phyloP scores from a whole-genome alignment of 108 stramenopile genomes.

The Fragilariopsis cylindrus region DNA sequence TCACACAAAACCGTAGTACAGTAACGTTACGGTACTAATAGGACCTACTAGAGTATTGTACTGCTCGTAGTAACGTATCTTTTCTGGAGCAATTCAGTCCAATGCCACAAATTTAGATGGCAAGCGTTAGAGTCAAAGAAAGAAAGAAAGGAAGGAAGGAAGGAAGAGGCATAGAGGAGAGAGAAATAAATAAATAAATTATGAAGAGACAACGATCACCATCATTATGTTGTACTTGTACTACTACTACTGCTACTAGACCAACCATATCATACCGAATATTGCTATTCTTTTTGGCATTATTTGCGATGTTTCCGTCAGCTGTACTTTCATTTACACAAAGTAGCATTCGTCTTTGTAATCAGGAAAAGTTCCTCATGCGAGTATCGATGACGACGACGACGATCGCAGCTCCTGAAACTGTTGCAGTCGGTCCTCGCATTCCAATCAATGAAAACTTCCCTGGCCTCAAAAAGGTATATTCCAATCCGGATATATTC shows the following conservation, averaged over 20 bases:
- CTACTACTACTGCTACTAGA: neutral
- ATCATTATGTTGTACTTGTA: neutral
- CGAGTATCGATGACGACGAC: neutral
- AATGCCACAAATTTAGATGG: no score
- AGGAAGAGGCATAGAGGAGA: neutral
- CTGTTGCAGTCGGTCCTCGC: slow-evolving; percentile 32
- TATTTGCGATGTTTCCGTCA: neutral
- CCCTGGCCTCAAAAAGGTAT: slow-evolving; percentile 52
- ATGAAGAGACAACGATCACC: neutral
- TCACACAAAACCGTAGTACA: no score
- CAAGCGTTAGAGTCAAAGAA: no score
- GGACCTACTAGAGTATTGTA: no score
- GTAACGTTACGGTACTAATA: no score
- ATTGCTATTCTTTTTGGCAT: neutral
- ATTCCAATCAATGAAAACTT: slow-evolving; percentile 58
- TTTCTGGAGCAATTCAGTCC: no score
- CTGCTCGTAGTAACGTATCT: no score
- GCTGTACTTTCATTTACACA: neutral
- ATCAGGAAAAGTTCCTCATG: neutral
- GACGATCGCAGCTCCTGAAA: neutral
- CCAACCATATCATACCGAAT: neutral
- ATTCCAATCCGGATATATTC: slow-evolving; percentile 74
- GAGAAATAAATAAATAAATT: neutral
- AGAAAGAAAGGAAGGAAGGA: neutral
- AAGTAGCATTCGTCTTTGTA: neutral